Evolutionary conservation across 371 early-diverging fungal genomes (phyloP).

Genomic region (Lichtheimia hyalospora): DNA sequence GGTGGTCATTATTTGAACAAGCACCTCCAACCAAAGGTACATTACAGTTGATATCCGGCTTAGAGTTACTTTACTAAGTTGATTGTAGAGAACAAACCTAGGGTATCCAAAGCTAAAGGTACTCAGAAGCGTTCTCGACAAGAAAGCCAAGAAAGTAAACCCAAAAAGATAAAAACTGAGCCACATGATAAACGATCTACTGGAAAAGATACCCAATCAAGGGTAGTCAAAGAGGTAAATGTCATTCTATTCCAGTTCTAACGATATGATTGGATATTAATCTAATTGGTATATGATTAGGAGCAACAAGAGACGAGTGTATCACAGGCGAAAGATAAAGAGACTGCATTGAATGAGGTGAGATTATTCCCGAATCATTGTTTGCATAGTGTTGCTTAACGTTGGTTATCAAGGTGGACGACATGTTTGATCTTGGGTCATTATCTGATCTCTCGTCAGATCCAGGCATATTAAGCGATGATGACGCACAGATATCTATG

Average conservation of each 20-base stretch:
- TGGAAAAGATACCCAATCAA: background rate
- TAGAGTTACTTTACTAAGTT: too few relatives aligned
- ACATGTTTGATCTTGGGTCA: slow-evolving; percentile 31
- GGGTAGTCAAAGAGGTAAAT: too few relatives aligned
- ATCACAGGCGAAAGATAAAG: too few relatives aligned
- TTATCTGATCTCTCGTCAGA: slow-evolving; percentile 38
- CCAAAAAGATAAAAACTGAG: background rate
- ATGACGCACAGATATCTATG: slow-evolving; percentile 6
- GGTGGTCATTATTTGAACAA: slow-evolving; percentile 59
- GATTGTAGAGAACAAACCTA: too few relatives aligned
- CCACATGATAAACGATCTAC: background rate
- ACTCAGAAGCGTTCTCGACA: background rate
- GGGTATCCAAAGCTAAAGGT: too few relatives aligned
- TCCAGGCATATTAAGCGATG: slow-evolving; percentile 17
- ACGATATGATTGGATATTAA: too few relatives aligned
- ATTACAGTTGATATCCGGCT: slow-evolving; percentile 1
- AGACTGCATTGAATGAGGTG: too few relatives aligned
- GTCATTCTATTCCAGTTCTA: too few relatives aligned
- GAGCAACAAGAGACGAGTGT: too few relatives aligned
- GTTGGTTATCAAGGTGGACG: slow-evolving; percentile 9
- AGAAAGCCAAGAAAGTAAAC: background rate
- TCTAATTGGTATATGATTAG: too few relatives aligned
- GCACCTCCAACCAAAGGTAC: slow-evolving; percentile 50
- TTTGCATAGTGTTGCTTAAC: too few relatives aligned
- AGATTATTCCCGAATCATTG: too few relatives aligned